Evolutionary conservation across 176 grass and related monocot genomes (phyloP), one percentile per base, ranked within the genome.

Genomic region (Cymbopogon citratus): DNA sequence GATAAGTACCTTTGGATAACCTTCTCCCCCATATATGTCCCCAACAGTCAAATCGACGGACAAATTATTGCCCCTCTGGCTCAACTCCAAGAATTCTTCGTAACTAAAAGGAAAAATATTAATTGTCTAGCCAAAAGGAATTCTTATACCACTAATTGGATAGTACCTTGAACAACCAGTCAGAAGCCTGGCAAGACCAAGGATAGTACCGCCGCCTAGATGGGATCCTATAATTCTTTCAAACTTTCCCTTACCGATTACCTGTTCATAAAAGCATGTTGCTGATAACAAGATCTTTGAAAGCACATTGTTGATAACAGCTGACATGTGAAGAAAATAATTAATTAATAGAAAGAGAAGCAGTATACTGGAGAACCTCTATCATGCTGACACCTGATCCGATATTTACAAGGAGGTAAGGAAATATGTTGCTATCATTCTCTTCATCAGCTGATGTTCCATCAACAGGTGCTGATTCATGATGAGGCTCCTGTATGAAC

Each of bases 321-420:
- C 19, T 80, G 66, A 62, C 2, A 74, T 36, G 6, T 52, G 68
- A 73, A 72, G 31, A 67, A 46, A 56, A 57, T 69, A 14, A 73
- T 66, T 66, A 56, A 71, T 69, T 70, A 56, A 71, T 69, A 33
- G 23, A 66, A 81, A 19, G 13, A 74, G 40, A 81, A 81, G n/a
- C 14, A 45, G 68, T 77, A 46, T 65, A 26, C 12, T 74, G 9
- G 69, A 69, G 10, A 80, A 98, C 96, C 96, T 98, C 96, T 84
- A 98, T 93, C 96, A 98, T 98, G 89, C 96, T 98, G 75, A 98
- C 92, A 84, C 96, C 96, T n/a, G 96, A 98, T 27, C 96, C 96
- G 68, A 98, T 94, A 93, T 98, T 98, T 83, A 98, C 96, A 80
- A 98, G 96, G 5, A 98, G 90, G 83, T 95, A 98, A 46, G 96